A percentile compares a stretch with the other conserved stretches of the same genome.
Conservation (phyloP, 768 basidiomycete genomes). For the Macrolepiota dolichaula region DNA sequence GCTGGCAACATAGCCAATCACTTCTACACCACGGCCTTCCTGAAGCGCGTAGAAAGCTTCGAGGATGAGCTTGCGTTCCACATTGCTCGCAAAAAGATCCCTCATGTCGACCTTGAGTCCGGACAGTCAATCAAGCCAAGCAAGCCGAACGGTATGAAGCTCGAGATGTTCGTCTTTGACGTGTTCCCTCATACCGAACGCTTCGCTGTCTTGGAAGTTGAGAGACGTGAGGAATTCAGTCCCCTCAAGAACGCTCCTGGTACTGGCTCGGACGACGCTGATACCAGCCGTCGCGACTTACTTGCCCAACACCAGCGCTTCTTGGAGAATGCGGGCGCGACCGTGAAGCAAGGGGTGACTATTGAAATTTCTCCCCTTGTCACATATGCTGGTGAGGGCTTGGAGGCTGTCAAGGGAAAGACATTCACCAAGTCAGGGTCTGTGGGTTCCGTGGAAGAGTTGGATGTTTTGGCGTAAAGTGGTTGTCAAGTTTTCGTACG, state of each 20-base stretch:
- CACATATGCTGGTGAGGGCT: slow-evolving; percentile 90
- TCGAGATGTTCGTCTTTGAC: slow-evolving; percentile 98
- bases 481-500: neutral
- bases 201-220: slow-evolving; percentile 88
- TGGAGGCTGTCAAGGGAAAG: slow-evolving; percentile 76
- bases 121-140: slow-evolving; percentile 74
- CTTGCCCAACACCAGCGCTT: slow-evolving; percentile 85
- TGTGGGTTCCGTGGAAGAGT: slow-evolving; percentile 61
- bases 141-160: slow-evolving; percentile 98
- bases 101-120: slow-evolving; percentile 67
- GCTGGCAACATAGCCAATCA: slow-evolving; percentile 98
- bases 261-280: slow-evolving; percentile 84
- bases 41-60: slow-evolving; percentile 74
- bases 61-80: slow-evolving; percentile 93
- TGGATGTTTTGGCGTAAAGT: slow-evolving; percentile 61
- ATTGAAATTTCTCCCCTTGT: slow-evolving; percentile 90
- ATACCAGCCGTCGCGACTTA: slow-evolving; percentile 87
- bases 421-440: slow-evolving; percentile 72
- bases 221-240: slow-evolving; percentile 87
- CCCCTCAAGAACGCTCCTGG: slow-evolving; percentile 98
- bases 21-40: slow-evolving; percentile 89
- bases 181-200: slow-evolving; percentile 89
- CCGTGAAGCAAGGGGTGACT: slow-evolving; percentile 67
- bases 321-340: slow-evolving; percentile 76
- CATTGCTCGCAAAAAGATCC: slow-evolving; percentile 97